A percentile compares a stretch with the other conserved stretches of the same genome.
Conservation (phyloP, 1,284 basidiomycete species). For the Pyrrhoderma lamaoense region DNA sequence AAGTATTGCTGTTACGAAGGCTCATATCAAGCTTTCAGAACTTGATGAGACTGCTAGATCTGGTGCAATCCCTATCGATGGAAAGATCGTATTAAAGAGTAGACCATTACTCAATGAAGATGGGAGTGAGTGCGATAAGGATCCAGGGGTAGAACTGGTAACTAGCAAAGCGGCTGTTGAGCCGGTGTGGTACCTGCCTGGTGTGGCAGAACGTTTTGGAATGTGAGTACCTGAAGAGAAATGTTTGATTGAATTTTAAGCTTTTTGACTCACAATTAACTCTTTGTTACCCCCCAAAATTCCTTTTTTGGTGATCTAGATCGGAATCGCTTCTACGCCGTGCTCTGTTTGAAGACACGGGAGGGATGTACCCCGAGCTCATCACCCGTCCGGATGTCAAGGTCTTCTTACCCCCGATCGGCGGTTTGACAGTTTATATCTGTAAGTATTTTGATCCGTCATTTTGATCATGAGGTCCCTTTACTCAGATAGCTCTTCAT, state of each 20-base stretch:
- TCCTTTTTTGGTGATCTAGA: constrained; percentile 30
- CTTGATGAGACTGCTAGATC: constrained; percentile 75
- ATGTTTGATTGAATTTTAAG: constrained; percentile 4
- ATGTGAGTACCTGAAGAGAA: constrained; percentile 52
- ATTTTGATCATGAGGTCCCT: too few relatives aligned
- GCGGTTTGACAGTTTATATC: constrained; percentile 89
- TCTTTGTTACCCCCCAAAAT: constrained; percentile 5
- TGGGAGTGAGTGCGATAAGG: constrained; percentile 46
- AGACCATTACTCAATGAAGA: constrained; percentile 54
- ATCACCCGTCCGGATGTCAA: constrained; percentile 94
- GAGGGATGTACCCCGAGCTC: constrained; percentile 95
- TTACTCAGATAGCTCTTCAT: background rate
- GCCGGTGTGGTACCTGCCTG: constrained; percentile 93
- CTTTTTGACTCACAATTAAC: background rate
- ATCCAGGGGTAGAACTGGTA: constrained; percentile 81
- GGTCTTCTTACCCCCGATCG: constrained; percentile 92
- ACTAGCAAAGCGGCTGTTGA: constrained; percentile 88
- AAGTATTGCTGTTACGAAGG: constrained; percentile 85
- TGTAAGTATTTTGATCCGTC: constrained; percentile 39
- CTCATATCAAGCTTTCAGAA: constrained; percentile 87
- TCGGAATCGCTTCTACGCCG: constrained; percentile 81
- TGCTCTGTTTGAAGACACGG: constrained; percentile 90
- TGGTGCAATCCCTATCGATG: constrained; percentile 76
- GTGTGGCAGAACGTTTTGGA: constrained; percentile 83
- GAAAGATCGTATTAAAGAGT: constrained; percentile 72